Evolutionary conservation across 2,329 filamentous ascomycete genomes (phyloP).

Genomic region (Botrytis squamosa): DNA sequence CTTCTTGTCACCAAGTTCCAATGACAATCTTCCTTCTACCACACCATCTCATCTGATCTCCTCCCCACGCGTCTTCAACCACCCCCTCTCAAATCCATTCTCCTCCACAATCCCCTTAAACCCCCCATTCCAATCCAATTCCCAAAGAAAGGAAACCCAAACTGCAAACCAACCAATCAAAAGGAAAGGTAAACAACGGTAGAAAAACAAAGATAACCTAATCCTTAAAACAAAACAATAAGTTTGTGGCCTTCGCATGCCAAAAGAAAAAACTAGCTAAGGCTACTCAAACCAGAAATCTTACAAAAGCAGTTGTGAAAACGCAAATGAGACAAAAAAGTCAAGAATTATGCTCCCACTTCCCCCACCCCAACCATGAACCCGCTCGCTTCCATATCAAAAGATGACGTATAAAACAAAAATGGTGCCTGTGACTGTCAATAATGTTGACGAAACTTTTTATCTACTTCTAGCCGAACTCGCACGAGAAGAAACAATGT

Average conservation of each 20-base stretch:
- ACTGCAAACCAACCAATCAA: not conserved
- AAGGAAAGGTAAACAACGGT: not conserved
- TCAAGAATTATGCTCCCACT: slow-evolving; percentile 20
- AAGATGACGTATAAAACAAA: not conserved
- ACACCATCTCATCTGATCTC: not conserved
- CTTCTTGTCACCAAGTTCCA: not conserved
- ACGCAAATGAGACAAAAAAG: slow-evolving; percentile 1
- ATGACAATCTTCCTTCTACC: not conserved
- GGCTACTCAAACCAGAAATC: slow-evolving; percentile 4
- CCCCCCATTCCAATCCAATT: not conserved
- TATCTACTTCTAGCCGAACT: slow-evolving; percentile 7
- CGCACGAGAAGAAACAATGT: not conserved
- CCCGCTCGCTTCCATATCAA: slow-evolving; percentile 11
- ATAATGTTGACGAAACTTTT: slow-evolving; percentile 6
- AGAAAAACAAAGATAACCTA: not conserved
- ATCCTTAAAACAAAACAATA: not conserved
- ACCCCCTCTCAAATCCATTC: not conserved
- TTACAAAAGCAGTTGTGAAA: slow-evolving; percentile 1
- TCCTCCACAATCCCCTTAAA: not conserved
- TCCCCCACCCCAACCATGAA: slow-evolving; percentile 1
- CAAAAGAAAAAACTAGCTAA: not conserved
- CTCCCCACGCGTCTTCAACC: not conserved
- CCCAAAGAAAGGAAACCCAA: slow-evolving; percentile 2
- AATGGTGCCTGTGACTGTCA: slow-evolving; percentile 13
- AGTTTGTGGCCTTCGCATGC: not conserved